Evolutionary conservation across 2,329 filamentous ascomycete species (phyloP), one percentile per base, ranked within the genome.

Genomic region (Fusarium poae): DNA sequence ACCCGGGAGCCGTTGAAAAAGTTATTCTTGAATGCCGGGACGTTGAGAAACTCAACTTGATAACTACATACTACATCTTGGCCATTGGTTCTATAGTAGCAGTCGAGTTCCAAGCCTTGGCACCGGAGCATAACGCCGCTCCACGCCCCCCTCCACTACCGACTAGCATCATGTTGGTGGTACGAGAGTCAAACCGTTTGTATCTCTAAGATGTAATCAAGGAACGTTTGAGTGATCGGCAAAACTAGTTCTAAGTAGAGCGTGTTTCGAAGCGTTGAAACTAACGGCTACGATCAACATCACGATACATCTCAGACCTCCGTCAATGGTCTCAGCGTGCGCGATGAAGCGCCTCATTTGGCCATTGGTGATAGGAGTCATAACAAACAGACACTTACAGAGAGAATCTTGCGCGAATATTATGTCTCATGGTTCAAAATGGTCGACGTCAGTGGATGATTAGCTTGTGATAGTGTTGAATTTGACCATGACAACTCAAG

Each of bases 151-250:
- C 23, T 23, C 27, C 46, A 35, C 21, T 15, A 6, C 32, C 12
- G 18, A 32, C 39, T 35, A 46, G 40, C 42, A 45, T 49, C 40
- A 59, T 43, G 54, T 43, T 52, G 59, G 52, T 57, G 46, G 59
- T 53, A 50, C 35, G 21, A 49, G 9, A 37, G 30, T 43, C 40
- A 44, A 61, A 32, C 21, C n/a, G n/a, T 37, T 37, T 37, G 16
- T 35, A 35, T 35, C 32, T 35, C 25, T 25, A 35, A 13, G 21
- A 43, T 23, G 21, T 30, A 21, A 21, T 16, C 20, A 32, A 34
- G 29, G 37, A 62, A 39, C 35, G 29, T 49, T 62, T 63, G 25
- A 10, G 3, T 20, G 15, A 34, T 57, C 34, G 13, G 9, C 23
- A 37, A 37, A 44, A 20, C 43, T 63, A 3, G 32, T 7, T 21